Percentiles rank a stretch among this genome's conserved stretches.
Conservation (phyloP, 768 basidiomycete genomes). For the Termitomyces sp. region DNA sequence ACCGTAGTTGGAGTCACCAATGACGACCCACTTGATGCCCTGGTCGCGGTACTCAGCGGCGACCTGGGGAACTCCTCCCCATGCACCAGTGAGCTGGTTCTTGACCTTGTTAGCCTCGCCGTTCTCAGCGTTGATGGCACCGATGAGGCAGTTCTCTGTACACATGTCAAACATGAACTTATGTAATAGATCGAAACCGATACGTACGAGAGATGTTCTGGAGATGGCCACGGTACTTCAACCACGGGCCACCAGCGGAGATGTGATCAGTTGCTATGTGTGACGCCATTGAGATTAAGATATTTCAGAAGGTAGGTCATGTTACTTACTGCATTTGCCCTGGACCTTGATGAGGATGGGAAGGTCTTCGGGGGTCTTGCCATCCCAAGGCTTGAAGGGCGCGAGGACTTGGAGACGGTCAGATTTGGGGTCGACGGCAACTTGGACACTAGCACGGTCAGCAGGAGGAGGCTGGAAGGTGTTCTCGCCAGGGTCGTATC, state of each 20-base stretch:
- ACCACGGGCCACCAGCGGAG: slow-evolving; percentile 97
- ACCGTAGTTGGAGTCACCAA: slow-evolving; percentile 95
- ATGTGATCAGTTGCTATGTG: slow-evolving; percentile 82
- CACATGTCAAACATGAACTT: background rate
- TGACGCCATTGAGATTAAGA: slow-evolving; percentile 4
- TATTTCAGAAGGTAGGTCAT: background rate
- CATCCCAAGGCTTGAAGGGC: slow-evolving; percentile 92
- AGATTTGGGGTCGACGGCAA: slow-evolving; percentile 78
- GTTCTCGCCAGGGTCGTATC: slow-evolving; percentile 95
- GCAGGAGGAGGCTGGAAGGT: slow-evolving; percentile 94
- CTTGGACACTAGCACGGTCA: slow-evolving; percentile 78
- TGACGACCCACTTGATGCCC: slow-evolving; percentile 94
- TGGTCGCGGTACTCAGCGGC: slow-evolving; percentile 86
- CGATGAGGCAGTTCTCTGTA: slow-evolving; percentile 93
- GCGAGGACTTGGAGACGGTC: slow-evolving; percentile 88
- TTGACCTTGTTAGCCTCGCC: slow-evolving; percentile 94
- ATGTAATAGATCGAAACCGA: slow-evolving; percentile 5
- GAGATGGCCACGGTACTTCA: slow-evolving; percentile 99
- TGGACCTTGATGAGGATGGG: slow-evolving; percentile 97
- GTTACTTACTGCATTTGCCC: slow-evolving; percentile 93
- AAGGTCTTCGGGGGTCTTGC: slow-evolving; percentile 83
- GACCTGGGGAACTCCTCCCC: slow-evolving; percentile 77
- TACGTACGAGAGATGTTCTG: slow-evolving; percentile 91
- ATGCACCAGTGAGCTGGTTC: slow-evolving; percentile 87
- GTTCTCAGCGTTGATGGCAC: slow-evolving; percentile 94